phyloP scores from a whole-genome alignment of 371 early-diverging fungal species.

The Mucor velutinosus region DNA sequence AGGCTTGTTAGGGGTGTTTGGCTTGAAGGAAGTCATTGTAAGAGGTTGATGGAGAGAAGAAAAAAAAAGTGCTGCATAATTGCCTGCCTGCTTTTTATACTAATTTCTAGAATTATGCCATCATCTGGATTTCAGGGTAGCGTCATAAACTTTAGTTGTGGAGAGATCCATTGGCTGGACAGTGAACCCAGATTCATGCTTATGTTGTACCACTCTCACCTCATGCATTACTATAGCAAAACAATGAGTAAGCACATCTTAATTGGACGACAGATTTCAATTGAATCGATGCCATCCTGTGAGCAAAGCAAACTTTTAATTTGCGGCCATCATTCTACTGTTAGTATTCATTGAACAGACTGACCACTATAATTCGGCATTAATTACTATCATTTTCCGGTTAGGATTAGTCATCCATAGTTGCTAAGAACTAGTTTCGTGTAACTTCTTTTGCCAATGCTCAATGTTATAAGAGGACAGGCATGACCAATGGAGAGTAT shows the following conservation, averaged over 20 bases:
- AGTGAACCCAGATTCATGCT: not conserved
- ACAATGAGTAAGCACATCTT: not conserved
- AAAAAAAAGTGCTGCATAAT: not conserved
- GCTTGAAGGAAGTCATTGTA: conserved; percentile 22
- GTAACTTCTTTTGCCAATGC: not conserved
- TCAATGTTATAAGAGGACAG: not conserved
- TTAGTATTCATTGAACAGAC: no score
- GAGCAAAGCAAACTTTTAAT: no score
- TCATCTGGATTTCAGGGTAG: not conserved
- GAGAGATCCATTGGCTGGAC: not conserved
- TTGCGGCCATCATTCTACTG: no score
- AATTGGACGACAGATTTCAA: not conserved
- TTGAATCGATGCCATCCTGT: not conserved
- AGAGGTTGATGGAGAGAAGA: not conserved
- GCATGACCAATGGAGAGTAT: not conserved
- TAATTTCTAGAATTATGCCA: not conserved
- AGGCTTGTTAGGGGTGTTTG: conserved; percentile 7
- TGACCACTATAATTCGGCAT: not conserved
- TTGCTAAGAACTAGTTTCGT: not conserved
- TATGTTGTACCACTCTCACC: not conserved
- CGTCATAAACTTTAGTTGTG: not conserved
- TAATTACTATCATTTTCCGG: not conserved
- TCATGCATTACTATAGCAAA: not conserved
- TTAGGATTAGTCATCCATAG: not conserved
- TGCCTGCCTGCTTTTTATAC: not conserved